Conservation (phyloP, 768 basidiomycete genomes). For the Trametes sanguinea region DNA sequence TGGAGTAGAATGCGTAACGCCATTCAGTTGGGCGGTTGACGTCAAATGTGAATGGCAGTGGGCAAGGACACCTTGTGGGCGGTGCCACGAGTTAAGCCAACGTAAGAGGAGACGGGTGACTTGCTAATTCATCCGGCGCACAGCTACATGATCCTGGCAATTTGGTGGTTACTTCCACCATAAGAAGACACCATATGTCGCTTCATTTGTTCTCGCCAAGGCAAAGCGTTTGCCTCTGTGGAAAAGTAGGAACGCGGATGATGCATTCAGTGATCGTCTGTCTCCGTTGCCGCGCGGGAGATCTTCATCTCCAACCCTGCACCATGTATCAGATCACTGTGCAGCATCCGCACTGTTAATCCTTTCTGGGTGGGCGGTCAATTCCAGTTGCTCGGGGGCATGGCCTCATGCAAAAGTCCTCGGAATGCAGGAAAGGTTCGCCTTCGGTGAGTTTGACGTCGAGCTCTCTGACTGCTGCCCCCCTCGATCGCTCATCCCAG, state of each 20-base stretch:
- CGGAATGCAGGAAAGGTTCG: background rate
- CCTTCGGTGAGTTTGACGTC: background rate
- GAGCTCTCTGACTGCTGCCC: background rate
- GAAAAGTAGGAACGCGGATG: background rate
- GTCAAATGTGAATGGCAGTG: too few species aligned
- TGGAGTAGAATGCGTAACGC: too few species aligned
- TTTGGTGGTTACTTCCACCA: too few species aligned
- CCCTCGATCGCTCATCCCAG: background rate
- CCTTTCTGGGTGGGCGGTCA: background rate
- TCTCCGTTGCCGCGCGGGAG: background rate
- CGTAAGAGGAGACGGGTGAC: too few species aligned
- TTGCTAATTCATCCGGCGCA: too few species aligned
- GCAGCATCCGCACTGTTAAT: background rate
- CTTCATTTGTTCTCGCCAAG: background rate
- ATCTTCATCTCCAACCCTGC: background rate
- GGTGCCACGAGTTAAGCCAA: too few species aligned
- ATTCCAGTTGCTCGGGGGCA: background rate
- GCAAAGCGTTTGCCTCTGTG: background rate
- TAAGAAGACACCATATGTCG: too few species aligned
- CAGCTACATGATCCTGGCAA: too few species aligned
- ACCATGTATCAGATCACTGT: background rate
- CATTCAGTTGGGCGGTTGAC: too few species aligned
- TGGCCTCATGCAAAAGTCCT: background rate
- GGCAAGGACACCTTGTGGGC: too few species aligned
- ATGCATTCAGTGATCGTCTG: background rate